Conservation (phyloP, 495 filamentous ascomycete genomes). For the Penicillium herquei region DNA sequence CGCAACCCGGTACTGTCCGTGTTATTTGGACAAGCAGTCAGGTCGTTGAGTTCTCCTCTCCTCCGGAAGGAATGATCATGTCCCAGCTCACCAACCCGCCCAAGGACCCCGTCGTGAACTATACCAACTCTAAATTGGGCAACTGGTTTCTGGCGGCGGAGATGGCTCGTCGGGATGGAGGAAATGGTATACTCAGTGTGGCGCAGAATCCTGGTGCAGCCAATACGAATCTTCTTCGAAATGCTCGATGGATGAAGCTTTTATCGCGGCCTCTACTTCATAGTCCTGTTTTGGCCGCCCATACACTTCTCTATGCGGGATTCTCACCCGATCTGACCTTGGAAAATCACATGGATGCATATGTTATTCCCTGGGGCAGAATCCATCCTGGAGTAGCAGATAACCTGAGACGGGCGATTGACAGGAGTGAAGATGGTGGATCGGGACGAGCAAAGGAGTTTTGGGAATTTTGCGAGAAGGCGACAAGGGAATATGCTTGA, state of each 20-base stretch:
- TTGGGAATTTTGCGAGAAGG: not conserved
- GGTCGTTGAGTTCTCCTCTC: conserved; percentile 9
- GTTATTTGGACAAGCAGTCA: conserved; percentile 12
- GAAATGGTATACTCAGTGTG: conserved; percentile 28
- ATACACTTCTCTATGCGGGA: conserved; percentile 42
- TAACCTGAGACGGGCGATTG: not conserved
- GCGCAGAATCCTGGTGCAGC: conserved; percentile 13
- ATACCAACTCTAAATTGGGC: conserved; percentile 22
- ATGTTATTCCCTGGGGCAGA: conserved; percentile 44
- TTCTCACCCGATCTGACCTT: conserved; percentile 32
- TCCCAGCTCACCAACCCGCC: not conserved
- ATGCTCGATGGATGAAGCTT: conserved; percentile 12
- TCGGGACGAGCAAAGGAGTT: not conserved
- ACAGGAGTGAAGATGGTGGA: not conserved
- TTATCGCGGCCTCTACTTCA: conserved; percentile 25
- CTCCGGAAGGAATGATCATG: conserved; percentile 1
- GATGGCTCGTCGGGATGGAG: conserved; percentile 6
- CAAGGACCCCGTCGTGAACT: conserved; percentile 16
- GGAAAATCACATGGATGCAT: conserved; percentile 29
- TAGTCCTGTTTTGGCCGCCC: conserved; percentile 30
- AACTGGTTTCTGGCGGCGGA: conserved; percentile 28
- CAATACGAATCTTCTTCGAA: conserved; percentile 5
- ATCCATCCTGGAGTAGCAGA: not conserved
- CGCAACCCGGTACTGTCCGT: conserved; percentile 1
- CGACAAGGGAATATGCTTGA: not conserved